Evolutionary conservation across 345 rosid species (phyloP), one percentile per base, ranked within the genome.

Genomic region (Rhizophora apiculata): DNA sequence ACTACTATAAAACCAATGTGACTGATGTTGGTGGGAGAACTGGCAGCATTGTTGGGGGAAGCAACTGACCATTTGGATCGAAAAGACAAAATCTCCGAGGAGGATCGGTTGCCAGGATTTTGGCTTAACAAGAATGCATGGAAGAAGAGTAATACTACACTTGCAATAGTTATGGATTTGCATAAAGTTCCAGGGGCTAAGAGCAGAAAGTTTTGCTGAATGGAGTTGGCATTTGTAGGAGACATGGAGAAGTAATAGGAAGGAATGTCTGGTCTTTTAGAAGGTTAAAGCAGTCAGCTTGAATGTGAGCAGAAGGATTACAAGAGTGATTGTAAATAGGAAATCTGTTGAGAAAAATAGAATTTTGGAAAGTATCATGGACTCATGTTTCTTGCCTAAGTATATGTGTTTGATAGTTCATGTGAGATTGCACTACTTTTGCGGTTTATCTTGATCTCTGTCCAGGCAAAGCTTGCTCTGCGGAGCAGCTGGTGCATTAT

Each of bases 1-100:
- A 78, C 85, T 26, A 86, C 62, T 24, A 84, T 86, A 54, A 88
- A 85, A 56, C 73, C 65, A 8, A 86, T 67, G 58, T 88, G 93
- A 75, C 74, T 76, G 53, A 82, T 26, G 57, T 82, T 73, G 30
- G 89, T 86, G 39, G 87, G 72, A 34, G 74, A 11, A 8, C 67
- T 34, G n/a, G 64, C 64, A 13, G 37, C 18, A 21, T 49, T 30
- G 9, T n/a, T 9, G 4, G 71, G 16, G 2, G 68, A 53, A 26
- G 5, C 21, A 31, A 3, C 21, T 32, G 51, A 53, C 64, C 71
- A 57, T 10, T 68, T 66, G 60, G 37, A 72, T 15, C 51, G 69
- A 16, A 57, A 64, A 32, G 60, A 24, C 29, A 64, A 22, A 7
- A 10, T 48, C 21, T 39, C 27, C 21, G 31, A 15, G 62, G 37